Conservation (phyloP, 2,329 filamentous ascomycete species). For the Colletotrichum endophyticum region DNA sequence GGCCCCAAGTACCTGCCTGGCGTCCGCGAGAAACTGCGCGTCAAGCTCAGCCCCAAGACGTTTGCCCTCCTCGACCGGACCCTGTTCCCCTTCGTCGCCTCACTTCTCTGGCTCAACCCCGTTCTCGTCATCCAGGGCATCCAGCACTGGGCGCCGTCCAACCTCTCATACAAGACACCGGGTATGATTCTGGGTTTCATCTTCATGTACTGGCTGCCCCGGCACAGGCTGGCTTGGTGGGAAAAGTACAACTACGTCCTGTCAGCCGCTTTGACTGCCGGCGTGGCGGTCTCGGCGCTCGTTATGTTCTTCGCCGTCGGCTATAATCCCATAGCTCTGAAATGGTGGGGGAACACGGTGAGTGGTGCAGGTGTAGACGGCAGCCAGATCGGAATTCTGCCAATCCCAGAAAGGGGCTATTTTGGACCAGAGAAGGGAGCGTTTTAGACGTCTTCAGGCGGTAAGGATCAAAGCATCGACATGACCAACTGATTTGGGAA, state of each 20-base stretch:
- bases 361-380: slow-evolving; percentile 25
- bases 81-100: slow-evolving; percentile 40
- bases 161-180: slow-evolving; percentile 47
- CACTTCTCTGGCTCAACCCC: slow-evolving; percentile 45
- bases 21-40: slow-evolving; percentile 34
- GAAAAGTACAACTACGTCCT: slow-evolving; percentile 53
- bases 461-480: background rate
- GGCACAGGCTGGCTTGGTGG: slow-evolving; percentile 46
- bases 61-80: slow-evolving; percentile 40
- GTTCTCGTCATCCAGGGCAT: slow-evolving; percentile 45
- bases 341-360: slow-evolving; percentile 49
- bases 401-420: slow-evolving; percentile 27
- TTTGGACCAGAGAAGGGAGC: slow-evolving; percentile 30
- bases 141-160: slow-evolving; percentile 47
- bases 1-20: slow-evolving; percentile 39
- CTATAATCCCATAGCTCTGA: slow-evolving; percentile 38
- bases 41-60: slow-evolving; percentile 29
- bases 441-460: background rate
- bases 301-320: slow-evolving; percentile 49
- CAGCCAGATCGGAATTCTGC: slow-evolving; percentile 22
- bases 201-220: slow-evolving; percentile 48
- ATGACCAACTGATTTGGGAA: rapidly evolving
- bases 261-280: slow-evolving; percentile 45
- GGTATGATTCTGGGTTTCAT: slow-evolving; percentile 44
- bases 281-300: slow-evolving; percentile 45